Evolutionary conservation across 2,329 filamentous ascomycete species (phyloP).

Genomic region (Phaeomoniella chlamydospora): DNA sequence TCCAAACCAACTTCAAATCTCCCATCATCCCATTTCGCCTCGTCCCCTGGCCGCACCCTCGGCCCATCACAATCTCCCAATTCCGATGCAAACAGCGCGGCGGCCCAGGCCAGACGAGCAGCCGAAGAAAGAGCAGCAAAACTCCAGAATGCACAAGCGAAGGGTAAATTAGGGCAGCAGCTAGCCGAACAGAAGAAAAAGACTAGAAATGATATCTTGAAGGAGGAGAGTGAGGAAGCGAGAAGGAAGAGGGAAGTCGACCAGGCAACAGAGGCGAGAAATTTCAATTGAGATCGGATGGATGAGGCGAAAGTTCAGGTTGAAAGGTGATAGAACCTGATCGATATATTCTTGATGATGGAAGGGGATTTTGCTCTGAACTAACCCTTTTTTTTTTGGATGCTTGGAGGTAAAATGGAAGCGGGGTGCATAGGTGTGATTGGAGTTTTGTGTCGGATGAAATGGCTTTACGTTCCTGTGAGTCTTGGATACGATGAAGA

Average conservation of each 20-base stretch:
- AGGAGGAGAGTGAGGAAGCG: slow-evolving; percentile 53
- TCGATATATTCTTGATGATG: no score
- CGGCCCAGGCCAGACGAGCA: slow-evolving; percentile 1
- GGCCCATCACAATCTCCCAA: slow-evolving; percentile 24
- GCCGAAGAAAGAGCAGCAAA: slow-evolving; percentile 50
- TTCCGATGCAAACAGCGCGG: slow-evolving; percentile 3
- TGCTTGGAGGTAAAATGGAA: no score
- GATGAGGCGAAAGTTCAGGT: no score
- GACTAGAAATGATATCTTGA: slow-evolving; percentile 53
- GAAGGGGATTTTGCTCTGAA: no score
- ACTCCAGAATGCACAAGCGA: slow-evolving; percentile 27
- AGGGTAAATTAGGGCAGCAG: slow-evolving; percentile 56
- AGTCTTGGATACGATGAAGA: no score
- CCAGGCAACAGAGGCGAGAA: slow-evolving; percentile 33
- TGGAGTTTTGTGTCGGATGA: no score
- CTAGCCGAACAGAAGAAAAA: slow-evolving; percentile 63
- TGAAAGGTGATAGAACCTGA: no score
- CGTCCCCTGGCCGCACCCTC: slow-evolving; percentile 45
- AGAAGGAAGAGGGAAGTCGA: slow-evolving; percentile 54
- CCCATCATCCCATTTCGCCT: slow-evolving; percentile 22
- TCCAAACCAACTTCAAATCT: slow-evolving; percentile 33
- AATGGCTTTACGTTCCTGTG: no score
- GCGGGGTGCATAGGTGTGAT: no score
- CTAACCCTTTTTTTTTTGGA: no score
- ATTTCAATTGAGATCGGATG: slow-evolving; percentile 2